phyloP scores from a whole-genome alignment of 305 asterid genomes.

The Solanum hybrid region DNA sequence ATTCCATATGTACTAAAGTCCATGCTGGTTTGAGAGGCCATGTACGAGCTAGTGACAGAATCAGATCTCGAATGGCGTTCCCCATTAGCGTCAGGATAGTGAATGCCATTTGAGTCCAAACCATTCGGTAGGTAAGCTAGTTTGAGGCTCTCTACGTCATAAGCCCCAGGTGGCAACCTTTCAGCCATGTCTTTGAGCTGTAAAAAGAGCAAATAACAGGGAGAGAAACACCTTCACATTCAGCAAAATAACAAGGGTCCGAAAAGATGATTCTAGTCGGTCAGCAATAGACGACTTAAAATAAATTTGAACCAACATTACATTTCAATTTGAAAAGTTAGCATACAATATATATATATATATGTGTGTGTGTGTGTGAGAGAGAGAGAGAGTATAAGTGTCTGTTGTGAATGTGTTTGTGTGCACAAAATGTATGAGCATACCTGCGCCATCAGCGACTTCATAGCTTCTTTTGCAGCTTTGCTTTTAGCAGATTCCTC shows the following conservation, averaged over 20 bases:
- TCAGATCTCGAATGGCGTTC: constrained; percentile 46
- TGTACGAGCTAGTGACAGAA: constrained; percentile 24
- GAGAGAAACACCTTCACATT: not conserved
- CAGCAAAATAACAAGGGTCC: not conserved
- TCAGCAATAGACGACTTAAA: not conserved
- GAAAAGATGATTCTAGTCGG: not conserved
- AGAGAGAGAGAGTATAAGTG: not conserved
- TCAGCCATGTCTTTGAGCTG: constrained; percentile 98
- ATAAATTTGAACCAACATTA: not conserved
- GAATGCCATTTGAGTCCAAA: constrained; percentile 47
- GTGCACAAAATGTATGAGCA: constrained; percentile 5
- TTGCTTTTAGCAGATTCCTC: constrained; percentile 90
- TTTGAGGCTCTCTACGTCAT: constrained; percentile 65
- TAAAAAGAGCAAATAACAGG: not conserved
- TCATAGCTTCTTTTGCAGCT: constrained; percentile 95
- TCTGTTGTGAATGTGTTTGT: not conserved
- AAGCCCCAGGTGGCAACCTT: constrained; percentile 83
- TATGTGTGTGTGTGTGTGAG: not conserved
- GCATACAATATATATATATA: not conserved
- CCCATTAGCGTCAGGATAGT: constrained; percentile 36
- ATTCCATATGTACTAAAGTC: constrained; percentile 31
- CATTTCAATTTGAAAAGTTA: not conserved
- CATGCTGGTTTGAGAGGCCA: constrained; percentile 30
- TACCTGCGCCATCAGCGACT: constrained; percentile 89
- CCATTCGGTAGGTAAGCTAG: constrained; percentile 60